These are phyloP conservation scores for Fusarium avenaceum DNA, from an alignment of 2,329 filamentous ascomycete genomes.

Conservation along the genomic window DNA sequence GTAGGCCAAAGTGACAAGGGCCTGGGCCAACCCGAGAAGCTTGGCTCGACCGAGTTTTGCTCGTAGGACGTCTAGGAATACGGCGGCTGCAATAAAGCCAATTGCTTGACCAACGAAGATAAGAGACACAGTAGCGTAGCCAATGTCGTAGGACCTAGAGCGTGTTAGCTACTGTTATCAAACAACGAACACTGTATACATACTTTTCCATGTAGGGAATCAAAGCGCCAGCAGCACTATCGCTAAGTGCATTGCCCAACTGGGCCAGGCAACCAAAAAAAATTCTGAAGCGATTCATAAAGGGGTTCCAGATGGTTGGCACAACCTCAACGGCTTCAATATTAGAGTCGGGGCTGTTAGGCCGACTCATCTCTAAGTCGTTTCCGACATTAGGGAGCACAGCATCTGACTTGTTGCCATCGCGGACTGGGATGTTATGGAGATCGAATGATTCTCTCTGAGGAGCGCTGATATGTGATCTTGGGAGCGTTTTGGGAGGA, in stretches of 20 bases:
- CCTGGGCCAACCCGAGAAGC: constrained; percentile 70
- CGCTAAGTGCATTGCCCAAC: constrained; percentile 79
- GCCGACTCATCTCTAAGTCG: constrained; percentile 67
- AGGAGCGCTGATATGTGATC: constrained; percentile 57
- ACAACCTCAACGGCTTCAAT: constrained; percentile 60
- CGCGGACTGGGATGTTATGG: constrained; percentile 35
- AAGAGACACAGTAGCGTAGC: constrained; percentile 82
- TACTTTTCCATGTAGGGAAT: constrained; percentile 83
- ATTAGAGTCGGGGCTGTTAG: constrained; percentile 58
- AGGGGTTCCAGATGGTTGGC: constrained; percentile 70
- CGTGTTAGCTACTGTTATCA: not conserved
- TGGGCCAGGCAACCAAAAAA: constrained; percentile 74
- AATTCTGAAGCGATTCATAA: constrained; percentile 79
- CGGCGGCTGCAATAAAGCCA: constrained; percentile 81
- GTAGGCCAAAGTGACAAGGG: constrained; percentile 71
- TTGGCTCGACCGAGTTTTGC: constrained; percentile 74
- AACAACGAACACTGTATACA: constrained; percentile 20
- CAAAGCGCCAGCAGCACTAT: constrained; percentile 81
- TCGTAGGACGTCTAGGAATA: constrained; percentile 75
- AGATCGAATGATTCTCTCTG: constrained; percentile 53
- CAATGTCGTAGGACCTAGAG: constrained; percentile 75
- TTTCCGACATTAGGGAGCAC: constrained; percentile 23
- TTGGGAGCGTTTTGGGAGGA: constrained; percentile 56
- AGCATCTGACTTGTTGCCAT: constrained; percentile 20
- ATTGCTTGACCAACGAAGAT: constrained; percentile 84